These are phyloP conservation scores for Talaromyces ruber DNA, from an alignment of 495 filamentous ascomycete species.

Conservation along the genomic window DNA sequence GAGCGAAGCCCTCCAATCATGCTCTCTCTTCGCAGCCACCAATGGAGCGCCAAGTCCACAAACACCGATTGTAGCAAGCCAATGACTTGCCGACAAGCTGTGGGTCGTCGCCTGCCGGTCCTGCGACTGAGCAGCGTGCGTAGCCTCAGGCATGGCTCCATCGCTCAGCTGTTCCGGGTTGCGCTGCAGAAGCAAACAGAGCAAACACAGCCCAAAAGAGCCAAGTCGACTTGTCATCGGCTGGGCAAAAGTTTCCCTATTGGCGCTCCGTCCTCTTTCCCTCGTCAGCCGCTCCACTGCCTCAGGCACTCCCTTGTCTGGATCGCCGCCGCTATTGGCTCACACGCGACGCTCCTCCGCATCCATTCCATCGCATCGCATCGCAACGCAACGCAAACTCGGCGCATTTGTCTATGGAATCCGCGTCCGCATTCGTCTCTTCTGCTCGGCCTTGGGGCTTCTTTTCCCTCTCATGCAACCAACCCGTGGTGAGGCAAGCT, in stretches of 20 bases:
- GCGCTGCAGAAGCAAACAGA: background rate
- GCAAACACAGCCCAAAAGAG: background rate
- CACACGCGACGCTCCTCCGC: background rate
- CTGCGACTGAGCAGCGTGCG: background rate
- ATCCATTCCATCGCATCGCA: slow-evolving; percentile 3
- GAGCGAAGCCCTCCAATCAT: background rate
- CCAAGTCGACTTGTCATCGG: background rate
- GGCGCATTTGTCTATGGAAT: background rate
- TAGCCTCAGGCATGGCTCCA: background rate
- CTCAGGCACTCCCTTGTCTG: slow-evolving; percentile 5
- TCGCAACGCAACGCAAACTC: slow-evolving; percentile 1
- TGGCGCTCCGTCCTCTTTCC: background rate
- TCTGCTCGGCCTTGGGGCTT: background rate
- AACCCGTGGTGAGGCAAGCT: background rate
- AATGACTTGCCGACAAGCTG: background rate
- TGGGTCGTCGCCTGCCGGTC: slow-evolving; percentile 6
- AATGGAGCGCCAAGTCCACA: background rate
- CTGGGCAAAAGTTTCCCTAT: background rate
- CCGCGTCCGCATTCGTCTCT: background rate
- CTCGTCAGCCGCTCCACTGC: slow-evolving; percentile 1
- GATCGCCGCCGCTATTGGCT: slow-evolving; percentile 1
- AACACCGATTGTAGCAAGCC: background rate
- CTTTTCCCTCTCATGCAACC: background rate
- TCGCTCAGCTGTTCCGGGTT: background rate
- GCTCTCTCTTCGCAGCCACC: background rate